Base-by-base conservation (phyloP, 1,284 basidiomycete species). In the Dichomitus squalens region DNA sequence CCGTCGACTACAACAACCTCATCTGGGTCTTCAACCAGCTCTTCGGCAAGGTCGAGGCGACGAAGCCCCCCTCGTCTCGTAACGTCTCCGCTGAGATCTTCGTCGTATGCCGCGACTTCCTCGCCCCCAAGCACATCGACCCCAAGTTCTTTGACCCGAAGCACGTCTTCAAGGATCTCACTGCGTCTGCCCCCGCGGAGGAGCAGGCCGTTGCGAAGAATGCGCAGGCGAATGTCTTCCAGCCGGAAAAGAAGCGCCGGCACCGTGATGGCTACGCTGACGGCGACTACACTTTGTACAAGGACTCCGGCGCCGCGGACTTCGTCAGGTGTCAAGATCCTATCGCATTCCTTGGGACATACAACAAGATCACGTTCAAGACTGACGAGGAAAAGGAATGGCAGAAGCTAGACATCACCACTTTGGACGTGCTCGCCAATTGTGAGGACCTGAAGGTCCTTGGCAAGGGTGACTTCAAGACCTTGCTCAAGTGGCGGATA, bases 11-110 rank as follows among this genome's bases (percentile, higher is more conserved):
- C 79, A 99, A 99, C 79, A 95, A 92, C 71, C 87, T 99, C 60
- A 88, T 99, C 68, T 99, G 97, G 96, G 96, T 99, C 21, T 99
- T 99, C 78, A 92, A 89, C 66, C 97, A 99, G 77, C 80, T 99
- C 39, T 99, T 99, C 75, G 87, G 85, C 53, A 94, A 90, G 72
- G 97, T 99, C 33, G 97, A 99, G 76, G 97, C 97, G 12, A 99
- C 97, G 38, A 99, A 99, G 73, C 97, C 97, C 2, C 96, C 97
- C 11, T 96, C 95, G 29, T 99, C 97, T 21, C 87, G 97, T 80
- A 98, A 97, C 75, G 97, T 99, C 47, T 99, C 97, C 46, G 97
- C 97, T 7, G 97, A 99, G 76, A 99, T 99, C 71, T 99, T 99
- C 80, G 97, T 99, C 67, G 95, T 98, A 53, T 99, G 97, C 76